phyloP scores from a whole-genome alignment of 75 land plant species.

The Pinus albicaulis region DNA sequence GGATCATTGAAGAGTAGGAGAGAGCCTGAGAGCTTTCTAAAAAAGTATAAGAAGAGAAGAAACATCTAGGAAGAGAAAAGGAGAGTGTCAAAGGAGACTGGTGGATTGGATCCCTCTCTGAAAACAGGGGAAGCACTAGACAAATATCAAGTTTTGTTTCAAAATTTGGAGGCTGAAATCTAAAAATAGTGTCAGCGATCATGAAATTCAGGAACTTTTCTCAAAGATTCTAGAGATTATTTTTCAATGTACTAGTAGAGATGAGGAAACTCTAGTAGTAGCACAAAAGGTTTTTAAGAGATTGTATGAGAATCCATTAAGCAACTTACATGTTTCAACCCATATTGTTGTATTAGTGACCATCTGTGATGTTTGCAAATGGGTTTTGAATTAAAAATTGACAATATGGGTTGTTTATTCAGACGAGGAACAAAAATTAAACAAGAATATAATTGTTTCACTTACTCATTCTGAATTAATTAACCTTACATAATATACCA shows the following conservation, averaged over 20 bases:
- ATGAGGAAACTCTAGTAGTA: conserved; percentile 88
- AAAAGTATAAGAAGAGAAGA: no score
- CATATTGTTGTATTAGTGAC: conserved; percentile 74
- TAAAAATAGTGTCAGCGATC: no score
- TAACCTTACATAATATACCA: no score
- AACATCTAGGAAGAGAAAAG: no score
- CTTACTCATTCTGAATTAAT: no score
- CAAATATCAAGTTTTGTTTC: conserved; percentile 55
- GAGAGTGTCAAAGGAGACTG: not conserved
- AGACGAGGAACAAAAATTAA: no score
- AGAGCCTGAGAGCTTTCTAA: no score
- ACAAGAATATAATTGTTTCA: no score
- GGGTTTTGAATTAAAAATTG: no score
- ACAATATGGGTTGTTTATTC: no score
- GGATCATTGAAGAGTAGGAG: no score
- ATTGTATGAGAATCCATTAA: conserved; percentile 73
- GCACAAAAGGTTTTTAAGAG: conserved; percentile 91
- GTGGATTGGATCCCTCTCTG: conserved; percentile 48
- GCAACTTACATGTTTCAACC: conserved; percentile 51
- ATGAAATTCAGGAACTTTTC: conserved; percentile 40
- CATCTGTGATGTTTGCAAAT: no score
- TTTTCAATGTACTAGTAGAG: conserved; percentile 70
- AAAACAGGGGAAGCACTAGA: conserved; percentile 82
- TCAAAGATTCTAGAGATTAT: conserved; percentile 79
- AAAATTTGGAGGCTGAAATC: conserved; percentile 24